Conservation (phyloP, 2,329 filamentous ascomycete genomes). For the Pseudogymnoascus sp. region DNA sequence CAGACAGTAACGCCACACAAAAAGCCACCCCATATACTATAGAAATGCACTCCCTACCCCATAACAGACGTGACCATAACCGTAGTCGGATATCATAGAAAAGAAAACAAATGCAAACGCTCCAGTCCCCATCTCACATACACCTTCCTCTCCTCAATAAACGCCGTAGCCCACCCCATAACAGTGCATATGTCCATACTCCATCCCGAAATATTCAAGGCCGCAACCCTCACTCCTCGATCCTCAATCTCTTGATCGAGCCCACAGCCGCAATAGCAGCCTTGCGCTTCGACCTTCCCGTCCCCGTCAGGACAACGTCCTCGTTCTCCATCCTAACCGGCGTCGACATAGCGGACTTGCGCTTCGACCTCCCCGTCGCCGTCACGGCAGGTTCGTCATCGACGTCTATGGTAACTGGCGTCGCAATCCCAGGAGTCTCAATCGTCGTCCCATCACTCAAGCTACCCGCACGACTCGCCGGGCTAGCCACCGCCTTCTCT, state of each 20-base stretch:
- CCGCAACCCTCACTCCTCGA: not conserved
- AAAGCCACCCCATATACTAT: not conserved
- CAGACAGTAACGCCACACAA: not conserved
- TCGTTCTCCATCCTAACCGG: not conserved
- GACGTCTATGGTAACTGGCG: conserved; percentile 21
- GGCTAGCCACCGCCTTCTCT: not conserved
- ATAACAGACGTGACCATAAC: conserved; percentile 5
- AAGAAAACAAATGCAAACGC: not conserved
- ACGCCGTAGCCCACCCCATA: conserved; percentile 1
- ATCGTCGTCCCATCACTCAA: conserved; percentile 32
- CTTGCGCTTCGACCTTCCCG: not conserved
- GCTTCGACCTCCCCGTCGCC: not conserved
- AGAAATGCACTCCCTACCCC: not conserved
- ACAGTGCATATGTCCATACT: not conserved
- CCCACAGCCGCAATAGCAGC: conserved; percentile 6
- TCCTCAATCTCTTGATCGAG: not conserved
- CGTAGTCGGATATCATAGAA: conserved; percentile 5
- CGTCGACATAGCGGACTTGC: not conserved
- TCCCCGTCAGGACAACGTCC: not conserved
- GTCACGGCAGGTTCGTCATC: conserved; percentile 13
- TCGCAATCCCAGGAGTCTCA: conserved; percentile 27
- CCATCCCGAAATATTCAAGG: not conserved
- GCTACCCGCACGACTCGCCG: conserved; percentile 19
- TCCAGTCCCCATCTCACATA: not conserved
- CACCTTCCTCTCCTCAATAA: not conserved